These are phyloP conservation scores for Chernovozyma aurita DNA, from an alignment of 1,139 yeast species.

Conservation along the genomic window DNA sequence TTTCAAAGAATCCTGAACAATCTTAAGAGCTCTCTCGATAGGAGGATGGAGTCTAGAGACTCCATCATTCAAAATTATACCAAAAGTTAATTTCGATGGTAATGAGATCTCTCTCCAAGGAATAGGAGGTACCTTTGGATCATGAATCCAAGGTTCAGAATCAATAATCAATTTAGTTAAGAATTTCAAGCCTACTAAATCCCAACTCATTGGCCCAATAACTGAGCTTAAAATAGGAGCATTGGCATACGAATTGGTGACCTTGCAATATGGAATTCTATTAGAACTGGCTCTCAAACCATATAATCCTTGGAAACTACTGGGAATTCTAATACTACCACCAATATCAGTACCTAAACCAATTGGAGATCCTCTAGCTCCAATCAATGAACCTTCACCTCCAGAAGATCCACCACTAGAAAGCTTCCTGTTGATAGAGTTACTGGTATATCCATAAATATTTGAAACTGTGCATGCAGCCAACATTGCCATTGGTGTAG, in stretches of 20 bases:
- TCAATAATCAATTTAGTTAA: slow-evolving; percentile 14
- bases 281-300: slow-evolving; percentile 14
- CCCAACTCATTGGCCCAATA: slow-evolving; percentile 29
- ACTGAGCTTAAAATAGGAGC: slow-evolving; percentile 20
- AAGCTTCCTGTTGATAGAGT: slow-evolving; percentile 40
- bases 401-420: slow-evolving; percentile 59
- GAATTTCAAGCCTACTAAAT: slow-evolving; percentile 23
- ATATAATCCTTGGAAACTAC: slow-evolving; percentile 14
- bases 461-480: slow-evolving; percentile 44
- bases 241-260: slow-evolving; percentile 9
- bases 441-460: slow-evolving; percentile 44
- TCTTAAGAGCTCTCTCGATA: slow-evolving; percentile 12
- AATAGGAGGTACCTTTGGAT: slow-evolving; percentile 15
- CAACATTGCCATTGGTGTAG: slow-evolving; percentile 57
- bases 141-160: slow-evolving; percentile 15
- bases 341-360: slow-evolving; percentile 32
- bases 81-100: slow-evolving; percentile 11
- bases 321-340: slow-evolving; percentile 17
- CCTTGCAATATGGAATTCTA: slow-evolving; percentile 10
- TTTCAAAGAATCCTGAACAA: slow-evolving; percentile 9
- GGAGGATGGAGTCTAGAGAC: slow-evolving; percentile 15
- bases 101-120: slow-evolving; percentile 10
- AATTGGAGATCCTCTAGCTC: slow-evolving; percentile 41
- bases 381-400: slow-evolving; percentile 59
- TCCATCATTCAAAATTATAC: slow-evolving; percentile 12